Base-by-base conservation (phyloP, 805 yeast genomes). In the Kregervanrija pseudodelftensis region DNA sequence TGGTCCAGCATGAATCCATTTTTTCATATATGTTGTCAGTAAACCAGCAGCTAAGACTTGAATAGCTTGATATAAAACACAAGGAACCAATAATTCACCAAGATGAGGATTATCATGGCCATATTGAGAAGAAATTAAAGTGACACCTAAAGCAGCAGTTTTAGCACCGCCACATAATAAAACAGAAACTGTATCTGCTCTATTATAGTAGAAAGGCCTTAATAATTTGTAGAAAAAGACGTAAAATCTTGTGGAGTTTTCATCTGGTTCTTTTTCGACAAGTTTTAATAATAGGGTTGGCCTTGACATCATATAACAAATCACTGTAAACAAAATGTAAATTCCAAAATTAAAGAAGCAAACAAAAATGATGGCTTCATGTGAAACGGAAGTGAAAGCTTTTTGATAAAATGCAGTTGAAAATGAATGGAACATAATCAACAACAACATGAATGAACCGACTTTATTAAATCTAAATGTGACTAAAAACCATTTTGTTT, bases 131-230 rank as follows among this genome's bases (percentile, higher is more conserved):
- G 88, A 71, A 12, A 84, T 72, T 41, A 88, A 68, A 1, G 95
- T 83, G 4, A 87, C 95, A 31, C 96, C 96, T 42, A 88, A 68
- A 0, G 96, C 96, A 0, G 95, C 95, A 0, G 96, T 87, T 62
- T 88, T 88, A 2, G 96, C 95, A 8, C 95, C 91, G 8, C 95
- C 95, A 63, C 95, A 85, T 48, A 86, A 72, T 83, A 88, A 76
- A 42, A 88, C 74, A 8, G 89, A 72, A 32, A 86, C 85, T 0
- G 95, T 77, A 56, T 88, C 95, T 42, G 67, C 61, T 52, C 81
- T 75, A 54, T 72, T 70, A 60, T 83, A 84, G 61, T 82, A 83
- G 54, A 84, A 85, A 1, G 90, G 90, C 42, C 70, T 60, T 48
- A 78, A 63, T 3, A 70, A 28, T 38, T 59, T 60, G 56, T 77